Evolutionary conservation across 768 basidiomycete species (phyloP), one percentile per base, ranked within the genome.

Genomic region (Termitomyces sp.): DNA sequence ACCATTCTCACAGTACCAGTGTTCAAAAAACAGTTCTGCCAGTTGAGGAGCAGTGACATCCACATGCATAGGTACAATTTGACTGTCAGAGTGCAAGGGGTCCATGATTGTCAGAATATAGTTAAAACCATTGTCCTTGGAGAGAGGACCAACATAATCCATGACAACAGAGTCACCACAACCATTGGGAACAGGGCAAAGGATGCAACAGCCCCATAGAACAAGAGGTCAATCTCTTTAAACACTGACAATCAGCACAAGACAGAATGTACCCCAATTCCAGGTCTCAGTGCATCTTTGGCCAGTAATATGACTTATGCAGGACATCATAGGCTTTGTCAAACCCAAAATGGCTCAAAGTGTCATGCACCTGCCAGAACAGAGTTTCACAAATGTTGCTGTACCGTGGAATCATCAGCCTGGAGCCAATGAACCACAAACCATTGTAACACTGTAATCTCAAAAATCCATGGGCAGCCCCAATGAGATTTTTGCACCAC

Each of bases 291-390:
- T 69, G 56, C 74, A 76, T 75, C 33, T 68, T 63, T 22, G 66
- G 66, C 71, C 70, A 68, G 42, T 67, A 73, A 50, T 62, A 74
- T 1, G 63, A 56, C 0, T 58, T 23, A 0, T 58, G 25, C 0
- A 74, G 44, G 0, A 60, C 10, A 0, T 32, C 62, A 49, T 72
- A 72, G 0, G 62, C 56, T 53, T 76, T 72, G 15, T 65, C 55
- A 20, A 65, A 63, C 0, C 75, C 67, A 50, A 76, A 71, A 60
- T 74, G 69, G 0, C 70, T 70, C 0, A 68, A 50, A 0, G 48
- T 27, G 48, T 73, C 65, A 50, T 73, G 73, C 0, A 64, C 68
- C 3, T 70, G 48, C 0, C 59, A 57, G 52, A 67, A 73, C 0
- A 71, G 33, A 0, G 3, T 27, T 41, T 65, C 61, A 0, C 67